Evolutionary conservation across 1,139 yeast genomes (phyloP), one percentile per base, ranked within the genome.

Genomic region (Hansenula lynferdii): DNA sequence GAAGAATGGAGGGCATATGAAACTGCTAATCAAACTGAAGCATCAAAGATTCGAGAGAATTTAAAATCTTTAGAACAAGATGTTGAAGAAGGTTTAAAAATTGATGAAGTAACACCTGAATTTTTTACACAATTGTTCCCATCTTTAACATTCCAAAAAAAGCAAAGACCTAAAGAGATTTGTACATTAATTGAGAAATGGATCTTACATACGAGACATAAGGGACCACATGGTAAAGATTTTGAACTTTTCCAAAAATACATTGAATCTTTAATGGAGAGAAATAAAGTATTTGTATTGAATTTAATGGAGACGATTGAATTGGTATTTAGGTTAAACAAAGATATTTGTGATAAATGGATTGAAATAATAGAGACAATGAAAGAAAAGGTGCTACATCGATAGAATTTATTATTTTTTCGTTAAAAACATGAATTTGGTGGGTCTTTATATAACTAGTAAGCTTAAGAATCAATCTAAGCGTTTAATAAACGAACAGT

Each of bases 401-500:
- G n/a, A n/a, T n/a, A n/a, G n/a, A n/a, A n/a, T n/a, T n/a, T n/a
- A n/a, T 19, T 16, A 25, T 17, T 11, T 14, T 17, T 23, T 14
- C 31, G 21, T 16, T 8, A 22, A 29, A 24, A 28, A 18, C 24
- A 33, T 31, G 9, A 23, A 28, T 18, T 28, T n/a, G n/a, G n/a
- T n/a, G n/a, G n/a, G n/a, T n/a, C n/a, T n/a, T n/a, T n/a, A n/a
- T n/a, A n/a, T n/a, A n/a, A n/a, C n/a, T n/a, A n/a, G n/a, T n/a
- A n/a, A n/a, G n/a, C n/a, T n/a, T n/a, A n/a, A 8, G 19, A 38
- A 22, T 9, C 9, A 26, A 41, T 41, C 59, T 61, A 70, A 54
- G 70, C 75, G 49, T 61, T 53, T 51, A 72, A 56, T 51, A 74
- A 67, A 77, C 97, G 92, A 69, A 92, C 80, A 51, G 98, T 92